phyloP scores from a whole-genome alignment of 139 green algal species.

The Chlamydomonas urium region DNA sequence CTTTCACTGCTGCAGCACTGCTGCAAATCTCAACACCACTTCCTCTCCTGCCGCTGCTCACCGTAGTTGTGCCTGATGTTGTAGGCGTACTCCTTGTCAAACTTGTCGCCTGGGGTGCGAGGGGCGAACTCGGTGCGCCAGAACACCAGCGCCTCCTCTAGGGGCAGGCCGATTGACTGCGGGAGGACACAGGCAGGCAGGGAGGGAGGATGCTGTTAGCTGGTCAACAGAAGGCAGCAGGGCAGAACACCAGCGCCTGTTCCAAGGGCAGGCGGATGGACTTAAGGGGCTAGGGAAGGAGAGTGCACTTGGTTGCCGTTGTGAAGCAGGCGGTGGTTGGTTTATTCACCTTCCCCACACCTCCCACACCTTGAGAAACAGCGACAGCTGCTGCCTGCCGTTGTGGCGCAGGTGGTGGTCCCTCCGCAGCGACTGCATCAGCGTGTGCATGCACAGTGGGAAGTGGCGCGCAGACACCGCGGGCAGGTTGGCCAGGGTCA shows the following conservation, averaged over 20 bases:
- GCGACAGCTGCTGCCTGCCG: constrained; percentile 84
- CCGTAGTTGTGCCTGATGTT: constrained; percentile 96
- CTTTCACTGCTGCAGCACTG: too few relatives aligned
- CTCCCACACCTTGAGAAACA: constrained; percentile 91
- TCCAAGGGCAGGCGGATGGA: neutral
- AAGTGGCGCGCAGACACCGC: constrained; percentile 63
- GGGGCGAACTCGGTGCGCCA: constrained; percentile 82
- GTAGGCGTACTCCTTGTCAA: constrained; percentile 97
- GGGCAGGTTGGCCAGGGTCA: constrained; percentile 24
- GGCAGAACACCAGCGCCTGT: neutral
- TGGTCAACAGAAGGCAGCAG: too few relatives aligned
- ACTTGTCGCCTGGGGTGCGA: constrained; percentile 69
- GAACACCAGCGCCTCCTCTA: constrained; percentile 92
- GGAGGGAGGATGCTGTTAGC: neutral
- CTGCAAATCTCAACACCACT: too few relatives aligned
- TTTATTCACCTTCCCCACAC: too few relatives aligned
- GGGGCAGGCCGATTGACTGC: constrained; percentile 78
- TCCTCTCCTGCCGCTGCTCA: too few relatives aligned
- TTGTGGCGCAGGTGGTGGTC: constrained; percentile 87
- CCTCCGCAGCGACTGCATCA: constrained; percentile 59
- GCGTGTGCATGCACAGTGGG: constrained; percentile 82
- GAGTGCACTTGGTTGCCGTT: neutral
- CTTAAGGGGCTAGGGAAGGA: neutral
- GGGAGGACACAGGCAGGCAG: neutral
- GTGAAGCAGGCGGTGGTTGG: too few relatives aligned